Evolutionary conservation across 352 stramenopile genomes (phyloP), one percentile per base, ranked within the genome.

Genomic region (Globisporangium paddicum): DNA sequence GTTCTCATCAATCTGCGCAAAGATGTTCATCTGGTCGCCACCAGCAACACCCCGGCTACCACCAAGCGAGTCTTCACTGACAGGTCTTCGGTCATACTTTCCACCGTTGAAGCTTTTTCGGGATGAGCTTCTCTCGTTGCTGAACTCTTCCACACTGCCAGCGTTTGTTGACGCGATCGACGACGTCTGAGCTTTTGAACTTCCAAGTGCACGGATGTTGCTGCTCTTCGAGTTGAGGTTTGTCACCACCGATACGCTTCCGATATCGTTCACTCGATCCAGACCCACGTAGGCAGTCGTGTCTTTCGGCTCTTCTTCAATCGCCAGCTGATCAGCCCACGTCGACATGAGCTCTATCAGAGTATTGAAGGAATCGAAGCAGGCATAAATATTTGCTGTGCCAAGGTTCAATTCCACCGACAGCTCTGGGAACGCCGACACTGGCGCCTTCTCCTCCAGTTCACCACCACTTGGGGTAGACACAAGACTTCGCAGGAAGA

Each of bases 321-420:
- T 75, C 28, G 73, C 78, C 21, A 94, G 60, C 45, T 94, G 78
- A 19, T 93, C 83, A 3, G 70, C 75, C 82, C 81, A 93, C 18
- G 66, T 79, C 9, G 72, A 85, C 3, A 88, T 55, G 14, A 94
- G 55, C 58, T 93, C 80, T 19, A 93, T 73, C 40, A 96, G 66
- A 8, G 83, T 93, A 60, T 90, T 91, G 66, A 93, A 96, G 30
- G 86, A 96, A 68, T 96, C 86, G 64, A 93, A 96, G 34, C 86
- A 96, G 16, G 83, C 83, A 60, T 96, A 94, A 63, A 96, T 87
- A 69, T 93, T 93, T 10, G 85, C 81, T 16, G 85, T 94, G 6
- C 86, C 86, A 21, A 96, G 51, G 45, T 78, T 94, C 44, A 96
- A 62, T 57, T 96, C 86, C 45, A 93, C 71, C 3, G 84, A 88